These are phyloP conservation scores for Auriscalpium vulgare DNA, from an alignment of 768 basidiomycete genomes.

Conservation along the genomic window DNA sequence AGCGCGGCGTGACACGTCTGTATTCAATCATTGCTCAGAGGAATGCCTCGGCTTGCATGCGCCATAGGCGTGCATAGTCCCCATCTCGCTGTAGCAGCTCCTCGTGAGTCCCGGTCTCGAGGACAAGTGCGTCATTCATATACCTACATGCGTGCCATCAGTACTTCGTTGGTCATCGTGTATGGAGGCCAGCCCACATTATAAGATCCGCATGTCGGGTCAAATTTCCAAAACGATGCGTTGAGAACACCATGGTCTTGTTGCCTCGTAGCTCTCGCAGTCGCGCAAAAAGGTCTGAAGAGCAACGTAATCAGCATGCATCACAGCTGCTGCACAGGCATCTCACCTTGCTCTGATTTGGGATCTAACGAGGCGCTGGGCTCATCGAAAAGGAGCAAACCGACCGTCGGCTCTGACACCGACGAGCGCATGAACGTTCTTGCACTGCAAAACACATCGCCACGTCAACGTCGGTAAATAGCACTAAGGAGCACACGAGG, in stretches of 20 bases:
- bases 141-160: slow-evolving; percentile 40
- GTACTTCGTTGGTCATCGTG: too few species aligned
- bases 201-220: slow-evolving; percentile 68
- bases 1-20: too few species aligned
- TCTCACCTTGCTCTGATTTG: slow-evolving; percentile 58
- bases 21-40: not conserved
- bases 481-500: not conserved
- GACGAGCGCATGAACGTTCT: slow-evolving; percentile 65
- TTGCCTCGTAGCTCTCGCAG: slow-evolving; percentile 59
- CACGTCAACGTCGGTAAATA: too few species aligned
- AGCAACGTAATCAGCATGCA: not conserved
- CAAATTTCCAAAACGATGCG: slow-evolving; percentile 61
- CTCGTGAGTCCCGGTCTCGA: slow-evolving; percentile 64
- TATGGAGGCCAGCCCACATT: slow-evolving; percentile 31
- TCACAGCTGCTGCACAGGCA: too few species aligned
- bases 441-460: slow-evolving; percentile 22
- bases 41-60: slow-evolving; percentile 66
- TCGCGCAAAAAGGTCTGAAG: slow-evolving; percentile 58
- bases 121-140: slow-evolving; percentile 52
- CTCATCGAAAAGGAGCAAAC: slow-evolving; percentile 62
- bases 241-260: slow-evolving; percentile 81
- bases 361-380: slow-evolving; percentile 71
- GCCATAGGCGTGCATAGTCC: slow-evolving; percentile 70
- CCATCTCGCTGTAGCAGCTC: slow-evolving; percentile 45
- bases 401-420: slow-evolving; percentile 35